Base-by-base conservation (phyloP, 768 basidiomycete genomes). In the Kwoniella dendrophila region DNA sequence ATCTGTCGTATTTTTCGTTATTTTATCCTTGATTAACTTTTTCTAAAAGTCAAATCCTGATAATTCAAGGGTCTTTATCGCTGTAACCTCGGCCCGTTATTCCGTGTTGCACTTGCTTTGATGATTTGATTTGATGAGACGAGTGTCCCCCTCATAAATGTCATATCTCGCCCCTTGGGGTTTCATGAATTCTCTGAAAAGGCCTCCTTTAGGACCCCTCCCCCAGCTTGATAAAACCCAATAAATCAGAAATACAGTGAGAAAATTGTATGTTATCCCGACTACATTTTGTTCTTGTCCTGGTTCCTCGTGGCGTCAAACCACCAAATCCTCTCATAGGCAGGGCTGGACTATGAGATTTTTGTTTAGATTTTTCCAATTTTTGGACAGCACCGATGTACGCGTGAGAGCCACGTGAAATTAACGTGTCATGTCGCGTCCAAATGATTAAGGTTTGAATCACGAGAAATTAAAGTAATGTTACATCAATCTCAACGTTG, bases 161-260 rank as follows among this genome's bases (percentile, higher is more conserved):
- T n/a, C n/a, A n/a, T n/a, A n/a, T n/a, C 49, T 51, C 29, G 49
- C 49, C 49, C 49, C 49, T 51, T 51, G 49, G 49, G 49, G 49
- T 33, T n/a, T 22, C n/a, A 33, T 10, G 32, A 11, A 14, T 11
- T n/a, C 12, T 43, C n/a, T 43, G 41, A 5, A 20, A 43, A 20
- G 20, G 41, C 41, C 41, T 43, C n/a, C n/a, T n/a, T n/a, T n/a
- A n/a, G n/a, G 20, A n/a, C 22, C 20, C 43, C 24, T 22, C 14
- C 10, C 10, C 4, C 43, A 44, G 43, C 43, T 24, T 44, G 43
- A 44, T 44, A 44, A 10, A 11, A 10, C 20, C 10, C 5, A 11
- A 5, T 10, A 44, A 44, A 24, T 24, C 24, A 44, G 43, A n/a
- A n/a, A n/a, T n/a, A n/a, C n/a, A n/a, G n/a, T n/a, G n/a, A n/a